Base-by-base conservation (phyloP, 257 asterid species). In the Paraleonurus japonicus region DNA sequence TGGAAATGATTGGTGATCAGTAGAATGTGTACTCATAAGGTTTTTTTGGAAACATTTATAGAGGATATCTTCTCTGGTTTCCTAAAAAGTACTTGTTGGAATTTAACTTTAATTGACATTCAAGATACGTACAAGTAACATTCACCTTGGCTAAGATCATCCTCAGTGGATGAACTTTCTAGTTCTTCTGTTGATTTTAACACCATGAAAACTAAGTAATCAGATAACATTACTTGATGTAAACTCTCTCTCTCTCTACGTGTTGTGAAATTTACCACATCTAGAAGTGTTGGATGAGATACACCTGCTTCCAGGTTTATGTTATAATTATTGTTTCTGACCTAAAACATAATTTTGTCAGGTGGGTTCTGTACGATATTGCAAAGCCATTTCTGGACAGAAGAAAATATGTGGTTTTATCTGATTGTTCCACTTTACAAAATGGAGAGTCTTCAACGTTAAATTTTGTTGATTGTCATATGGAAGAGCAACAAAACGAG, bases 341-440 rank as follows among this genome's bases (percentile, higher is more conserved):
- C 78, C 22, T 63, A 54, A 53, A 22, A n/a, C 19, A 13, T 37
- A 43, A 19, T 68, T 72, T 70, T 81, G 17, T 45, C 76, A 95
- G 99, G 87, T 95, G 99, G 99, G 83, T 92, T 75, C 86, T 83
- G 20, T 95, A 84, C 80, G 92, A 90, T 75, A 75, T 82, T 75
- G 89, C 85, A 57, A 89, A 83, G 88, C 92, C 90, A 48, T 72
- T 82, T 76, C 91, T 95, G 15, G 97, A 92, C 76, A 82, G 84
- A 80, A 85, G 84, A 75, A 84, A 78, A 22, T 88, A 87, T 65
- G 90, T 80, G 57, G 90, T 86, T 63, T 78, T 95, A 51, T 92
- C 99, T 32, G 97, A 92, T 76, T 68, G 71, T 65, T 50, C 85
- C 75, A 23, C 84, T 70, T 57, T 69, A 60, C 81, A 39, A 63